Evolutionary conservation across 768 basidiomycete genomes (phyloP).

Genomic region (Trametes villosa): DNA sequence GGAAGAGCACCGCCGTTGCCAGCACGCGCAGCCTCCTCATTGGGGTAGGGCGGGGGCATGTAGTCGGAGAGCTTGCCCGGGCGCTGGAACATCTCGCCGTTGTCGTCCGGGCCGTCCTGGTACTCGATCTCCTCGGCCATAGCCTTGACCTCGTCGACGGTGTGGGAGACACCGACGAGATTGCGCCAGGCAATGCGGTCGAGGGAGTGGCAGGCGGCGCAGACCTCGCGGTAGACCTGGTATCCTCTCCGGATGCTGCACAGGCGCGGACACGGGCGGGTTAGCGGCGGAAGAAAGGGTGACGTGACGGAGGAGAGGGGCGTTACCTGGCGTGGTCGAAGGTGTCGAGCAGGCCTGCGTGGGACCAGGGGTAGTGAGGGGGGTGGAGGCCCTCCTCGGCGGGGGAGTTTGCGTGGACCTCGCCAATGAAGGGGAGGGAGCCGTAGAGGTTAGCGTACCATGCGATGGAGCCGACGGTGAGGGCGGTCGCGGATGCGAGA

Average conservation of each 20-base stretch:
- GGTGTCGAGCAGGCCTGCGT: constrained; percentile 84
- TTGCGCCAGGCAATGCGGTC: constrained; percentile 99
- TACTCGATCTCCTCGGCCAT: constrained; percentile 99
- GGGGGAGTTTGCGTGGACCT: constrained; percentile 90
- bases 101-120: constrained; percentile 90
- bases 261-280: constrained; percentile 38
- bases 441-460: constrained; percentile 98
- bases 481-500: constrained; percentile 72
- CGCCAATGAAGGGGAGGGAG: constrained; percentile 82
- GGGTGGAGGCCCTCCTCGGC: constrained; percentile 96
- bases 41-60: constrained; percentile 92
- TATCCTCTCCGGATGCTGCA: constrained; percentile 91
- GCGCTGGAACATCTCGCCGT: constrained; percentile 98
- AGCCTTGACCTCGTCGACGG: constrained; percentile 82
- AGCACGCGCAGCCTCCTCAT: constrained; percentile 96
- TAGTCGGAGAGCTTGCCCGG: constrained; percentile 99
- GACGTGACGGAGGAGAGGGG: constrained; percentile 19
- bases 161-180: constrained; percentile 97
- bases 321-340: constrained; percentile 94
- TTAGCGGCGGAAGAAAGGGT: constrained; percentile 9
- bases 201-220: constrained; percentile 97
- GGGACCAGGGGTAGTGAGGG: constrained; percentile 85
- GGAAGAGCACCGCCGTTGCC: constrained; percentile 94
- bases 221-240: constrained; percentile 98
- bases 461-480: constrained; percentile 88